phyloP scores from a whole-genome alignment of 305 asterid species.

The Solanum chacoense region DNA sequence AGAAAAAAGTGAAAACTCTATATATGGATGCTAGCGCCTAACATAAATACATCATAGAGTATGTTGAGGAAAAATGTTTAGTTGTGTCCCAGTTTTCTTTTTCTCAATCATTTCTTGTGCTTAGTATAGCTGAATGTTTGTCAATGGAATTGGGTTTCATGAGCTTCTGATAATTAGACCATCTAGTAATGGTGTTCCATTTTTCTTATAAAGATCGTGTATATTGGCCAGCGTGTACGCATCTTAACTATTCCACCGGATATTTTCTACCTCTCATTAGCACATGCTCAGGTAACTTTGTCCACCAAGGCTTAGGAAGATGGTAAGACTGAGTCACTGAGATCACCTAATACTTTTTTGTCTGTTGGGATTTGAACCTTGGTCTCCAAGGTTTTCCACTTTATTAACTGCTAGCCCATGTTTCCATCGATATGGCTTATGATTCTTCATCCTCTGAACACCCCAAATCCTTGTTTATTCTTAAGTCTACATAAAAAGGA shows the following conservation, averaged over 20 bases:
- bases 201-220: not conserved
- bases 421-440: not conserved
- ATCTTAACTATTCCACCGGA: not conserved
- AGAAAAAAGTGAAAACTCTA: not conserved
- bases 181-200: not conserved
- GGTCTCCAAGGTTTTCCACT: not conserved
- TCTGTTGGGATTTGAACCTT: not conserved
- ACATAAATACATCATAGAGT: not conserved
- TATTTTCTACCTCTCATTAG: not conserved
- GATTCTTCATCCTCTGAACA: not conserved
- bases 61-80: not conserved
- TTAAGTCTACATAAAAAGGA: not conserved
- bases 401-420: not conserved
- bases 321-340: not conserved
- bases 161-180: not conserved
- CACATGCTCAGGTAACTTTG: not conserved
- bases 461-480: not conserved
- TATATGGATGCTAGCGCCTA: not conserved
- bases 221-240: not conserved
- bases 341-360: not conserved
- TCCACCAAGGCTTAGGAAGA: not conserved
- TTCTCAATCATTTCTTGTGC: not conserved
- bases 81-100: not conserved
- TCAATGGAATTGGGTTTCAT: not conserved
- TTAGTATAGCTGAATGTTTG: not conserved